Conservation (phyloP, 495 filamentous ascomycete genomes). For the Neurospora discreta region DNA sequence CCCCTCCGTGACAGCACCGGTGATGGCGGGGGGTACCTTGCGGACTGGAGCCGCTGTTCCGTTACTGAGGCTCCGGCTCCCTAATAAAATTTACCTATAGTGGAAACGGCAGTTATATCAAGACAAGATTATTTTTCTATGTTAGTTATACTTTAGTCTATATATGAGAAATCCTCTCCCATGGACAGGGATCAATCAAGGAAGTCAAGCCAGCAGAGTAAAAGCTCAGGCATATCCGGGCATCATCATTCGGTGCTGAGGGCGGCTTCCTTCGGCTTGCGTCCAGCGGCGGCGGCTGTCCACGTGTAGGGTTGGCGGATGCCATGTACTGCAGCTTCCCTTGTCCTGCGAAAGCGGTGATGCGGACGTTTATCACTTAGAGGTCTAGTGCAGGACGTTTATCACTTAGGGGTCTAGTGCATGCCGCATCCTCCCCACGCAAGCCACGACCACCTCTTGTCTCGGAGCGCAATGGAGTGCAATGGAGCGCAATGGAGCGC, state of each 20-base stretch:
- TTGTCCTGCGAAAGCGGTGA: neutral
- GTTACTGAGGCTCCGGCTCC: neutral
- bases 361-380: conserved; percentile 9
- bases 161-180: neutral
- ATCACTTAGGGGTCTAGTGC: conserved; percentile 13
- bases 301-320: conserved; percentile 5
- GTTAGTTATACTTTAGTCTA: neutral
- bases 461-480: too few species aligned
- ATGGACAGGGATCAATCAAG: neutral
- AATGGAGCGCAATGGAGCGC: too few species aligned
- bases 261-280: conserved; percentile 6
- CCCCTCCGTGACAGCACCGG: neutral
- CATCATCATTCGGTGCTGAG: neutral
- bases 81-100: neutral
- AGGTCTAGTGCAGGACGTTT: neutral
- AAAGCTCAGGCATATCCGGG: neutral
- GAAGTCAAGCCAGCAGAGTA: neutral
- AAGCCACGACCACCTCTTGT: neutral
- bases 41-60: neutral
- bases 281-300: neutral
- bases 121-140: too few species aligned
- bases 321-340: neutral
- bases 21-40: neutral
- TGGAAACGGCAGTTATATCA: neutral
- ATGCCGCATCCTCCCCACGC: neutral